These are phyloP conservation scores for Thalassiosira ordinaria DNA, from an alignment of 352 stramenopile species.

Conservation along the genomic window DNA sequence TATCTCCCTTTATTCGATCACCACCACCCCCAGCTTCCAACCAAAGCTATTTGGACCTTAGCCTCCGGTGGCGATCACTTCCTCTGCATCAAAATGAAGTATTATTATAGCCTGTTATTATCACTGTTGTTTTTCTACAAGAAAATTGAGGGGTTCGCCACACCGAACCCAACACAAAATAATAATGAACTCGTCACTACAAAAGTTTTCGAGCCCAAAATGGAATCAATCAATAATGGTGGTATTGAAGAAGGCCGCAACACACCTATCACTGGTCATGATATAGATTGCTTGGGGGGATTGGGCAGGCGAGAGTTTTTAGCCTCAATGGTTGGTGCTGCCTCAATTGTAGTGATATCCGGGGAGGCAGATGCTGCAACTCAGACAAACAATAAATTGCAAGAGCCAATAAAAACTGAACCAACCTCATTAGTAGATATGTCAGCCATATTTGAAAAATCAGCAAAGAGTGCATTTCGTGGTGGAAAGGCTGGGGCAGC, in stretches of 20 bases:
- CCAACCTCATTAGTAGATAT: constrained; percentile 16
- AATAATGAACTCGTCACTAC: neutral
- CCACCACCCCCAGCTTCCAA: no score
- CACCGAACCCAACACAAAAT: constrained; percentile 19
- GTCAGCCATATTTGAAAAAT: constrained; percentile 66
- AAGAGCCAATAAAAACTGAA: neutral
- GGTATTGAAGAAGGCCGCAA: neutral
- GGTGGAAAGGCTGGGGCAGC: constrained; percentile 76
- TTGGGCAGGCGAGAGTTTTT: constrained; percentile 45
- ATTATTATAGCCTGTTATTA: neutral
- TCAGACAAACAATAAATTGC: neutral
- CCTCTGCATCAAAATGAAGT: neutral
- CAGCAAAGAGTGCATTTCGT: constrained; percentile 72
- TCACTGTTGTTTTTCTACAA: neutral
- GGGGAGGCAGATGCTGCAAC: constrained; percentile 29
- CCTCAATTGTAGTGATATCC: constrained; percentile 40
- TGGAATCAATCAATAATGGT: neutral
- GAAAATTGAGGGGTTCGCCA: neutral
- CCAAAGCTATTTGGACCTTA: no score
- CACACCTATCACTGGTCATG: neutral
- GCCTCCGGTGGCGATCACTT: no score
- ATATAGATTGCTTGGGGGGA: neutral
- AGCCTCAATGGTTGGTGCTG: constrained; percentile 38
- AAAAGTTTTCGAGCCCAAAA: constrained; percentile 9
- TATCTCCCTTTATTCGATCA: no score